A percentile compares a stretch with the other conserved stretches of the same genome.
These are phyloP conservation scores for Xylariaceae sp. DNA, from an alignment of 2,329 filamentous ascomycete species.

Conservation along the genomic window DNA sequence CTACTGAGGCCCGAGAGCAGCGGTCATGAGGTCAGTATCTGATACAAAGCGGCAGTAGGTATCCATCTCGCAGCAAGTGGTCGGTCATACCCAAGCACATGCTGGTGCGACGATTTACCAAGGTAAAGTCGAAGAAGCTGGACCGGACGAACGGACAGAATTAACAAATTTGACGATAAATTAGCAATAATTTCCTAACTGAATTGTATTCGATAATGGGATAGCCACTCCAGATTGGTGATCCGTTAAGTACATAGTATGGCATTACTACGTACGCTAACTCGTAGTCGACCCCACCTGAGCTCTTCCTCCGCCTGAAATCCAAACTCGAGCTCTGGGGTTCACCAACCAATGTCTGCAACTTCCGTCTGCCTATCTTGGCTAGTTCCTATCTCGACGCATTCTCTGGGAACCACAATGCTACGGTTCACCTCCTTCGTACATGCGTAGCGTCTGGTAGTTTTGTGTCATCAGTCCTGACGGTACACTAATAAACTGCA, in stretches of 20 bases:
- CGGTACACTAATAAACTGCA: not conserved
- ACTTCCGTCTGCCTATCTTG: not conserved
- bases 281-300: not conserved
- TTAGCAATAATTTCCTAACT: not conserved
- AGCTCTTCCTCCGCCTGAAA: not conserved
- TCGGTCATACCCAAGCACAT: not conserved
- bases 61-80: no score
- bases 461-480: not conserved
- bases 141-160: not conserved
- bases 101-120: not conserved
- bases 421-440: not conserved
- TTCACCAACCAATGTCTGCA: not conserved
- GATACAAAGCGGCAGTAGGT: no score
- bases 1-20: not conserved
- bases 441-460: not conserved
- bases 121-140: not conserved
- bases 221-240: not conserved
- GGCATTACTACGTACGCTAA: not conserved
- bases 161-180: no score
- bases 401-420: not conserved
- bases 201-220: not conserved
- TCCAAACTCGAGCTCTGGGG: not conserved
- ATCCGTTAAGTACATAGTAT: not conserved
- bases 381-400: no score
- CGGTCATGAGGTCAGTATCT: not conserved